phyloP scores from a whole-genome alignment of 225 moss, liverwort and hornwort genomes.

The Anthoceros angustus region DNA sequence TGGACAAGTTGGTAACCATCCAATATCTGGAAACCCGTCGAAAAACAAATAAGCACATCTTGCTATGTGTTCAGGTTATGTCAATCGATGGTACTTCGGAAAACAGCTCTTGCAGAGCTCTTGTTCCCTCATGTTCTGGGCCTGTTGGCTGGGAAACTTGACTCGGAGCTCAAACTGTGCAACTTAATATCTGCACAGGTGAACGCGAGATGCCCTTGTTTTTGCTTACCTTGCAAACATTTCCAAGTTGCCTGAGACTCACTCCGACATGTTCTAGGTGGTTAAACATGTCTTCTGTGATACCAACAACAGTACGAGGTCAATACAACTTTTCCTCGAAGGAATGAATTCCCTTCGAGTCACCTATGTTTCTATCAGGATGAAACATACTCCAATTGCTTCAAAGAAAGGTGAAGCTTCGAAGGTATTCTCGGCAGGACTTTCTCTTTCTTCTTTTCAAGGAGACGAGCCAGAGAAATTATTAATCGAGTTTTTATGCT shows the following conservation, averaged over 20 bases:
- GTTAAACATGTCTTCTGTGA: constrained; percentile 57
- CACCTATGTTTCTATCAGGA: constrained; percentile 48
- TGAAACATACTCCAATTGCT: constrained; percentile 24
- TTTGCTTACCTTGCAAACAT: background rate
- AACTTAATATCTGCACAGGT: constrained; percentile 59
- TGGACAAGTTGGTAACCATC: background rate
- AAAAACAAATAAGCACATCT: background rate
- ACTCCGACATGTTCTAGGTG: constrained; percentile 26
- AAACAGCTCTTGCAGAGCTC: constrained; percentile 77
- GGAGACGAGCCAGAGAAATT: no score
- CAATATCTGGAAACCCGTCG: no score
- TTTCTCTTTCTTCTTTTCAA: no score
- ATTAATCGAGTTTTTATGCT: background rate
- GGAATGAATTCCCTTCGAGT: constrained; percentile 62
- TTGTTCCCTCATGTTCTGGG: constrained; percentile 66
- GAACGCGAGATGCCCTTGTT: background rate
- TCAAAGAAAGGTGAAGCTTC: constrained; percentile 36
- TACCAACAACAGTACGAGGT: constrained; percentile 58
- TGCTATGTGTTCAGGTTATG: constrained; percentile 38
- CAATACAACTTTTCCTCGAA: constrained; percentile 62
- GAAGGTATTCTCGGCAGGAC: constrained; percentile 27
- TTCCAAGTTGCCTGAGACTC: background rate
- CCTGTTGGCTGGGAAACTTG: constrained; percentile 45
- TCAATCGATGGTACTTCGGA: constrained; percentile 54
- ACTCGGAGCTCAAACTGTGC: constrained; percentile 43